Base-by-base conservation (phyloP, 352 stramenopile genomes). In the Phytophthora nicotianae region DNA sequence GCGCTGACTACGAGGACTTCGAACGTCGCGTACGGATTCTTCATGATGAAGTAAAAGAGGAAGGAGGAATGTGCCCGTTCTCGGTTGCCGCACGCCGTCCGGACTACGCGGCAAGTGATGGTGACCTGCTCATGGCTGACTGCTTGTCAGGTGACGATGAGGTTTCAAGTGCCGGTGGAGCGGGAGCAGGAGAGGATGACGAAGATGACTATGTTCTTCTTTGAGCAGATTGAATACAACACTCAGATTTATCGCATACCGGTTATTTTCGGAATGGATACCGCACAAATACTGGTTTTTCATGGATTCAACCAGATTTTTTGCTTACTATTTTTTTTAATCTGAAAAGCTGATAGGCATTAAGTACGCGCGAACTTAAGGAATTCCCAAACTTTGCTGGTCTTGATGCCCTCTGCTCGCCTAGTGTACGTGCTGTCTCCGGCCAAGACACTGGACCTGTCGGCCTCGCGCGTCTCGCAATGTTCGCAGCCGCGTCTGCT, bases 371-470 rank as follows among this genome's bases (percentile, higher is more conserved):
- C 43, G 43, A 16, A 50, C 24, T 50, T 35, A 38, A 50, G 11
- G 35, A 16, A 27, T 35, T 23, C n/a, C 10, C 27, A 41, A 5
- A 21, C 23, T 19, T 2, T 33, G 13, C 32, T 38, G 10, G 32
- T 11, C 32, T 38, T n/a, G 11, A 70, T 70, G 62, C 3, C 42
- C 0, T 58, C 64, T 14, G 65, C 70, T 17, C 75, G 78, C 5
- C 57, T 97, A 14, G 55, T 95, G 35, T 91, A 88, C 24, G 67
- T 97, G 65, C 74, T 97, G 40, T 97, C 90, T 27, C 90, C 90
- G 14, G 89, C 90, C 26, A 97, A 97, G 81, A 97, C 88, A 26
- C 70, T 97, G 45, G 84, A 95, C 55, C 77, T 93, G 72, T 68
- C 81, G 17, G 35, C 49, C 32, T 41, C 74, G 1, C 56, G 46